phyloP scores from a whole-genome alignment of 2,329 filamentous ascomycete genomes.

The Dactylellina parvicollis region DNA sequence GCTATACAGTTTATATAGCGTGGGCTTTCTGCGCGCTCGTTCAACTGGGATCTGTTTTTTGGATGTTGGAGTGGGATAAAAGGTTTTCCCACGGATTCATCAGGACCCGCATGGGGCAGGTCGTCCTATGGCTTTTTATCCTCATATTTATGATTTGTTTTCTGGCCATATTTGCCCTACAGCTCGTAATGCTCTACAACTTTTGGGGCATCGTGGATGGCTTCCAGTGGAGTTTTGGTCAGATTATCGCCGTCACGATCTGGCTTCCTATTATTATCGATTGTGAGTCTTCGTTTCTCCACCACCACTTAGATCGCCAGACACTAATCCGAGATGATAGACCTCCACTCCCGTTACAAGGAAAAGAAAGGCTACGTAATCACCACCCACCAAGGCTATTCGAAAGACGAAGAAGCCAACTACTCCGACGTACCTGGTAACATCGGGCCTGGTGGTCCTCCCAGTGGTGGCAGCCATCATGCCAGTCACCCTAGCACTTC shows the following conservation, averaged over 20 bases:
- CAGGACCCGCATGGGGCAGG: slow-evolving; percentile 1
- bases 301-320: neutral
- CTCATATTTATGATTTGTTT: slow-evolving; percentile 30
- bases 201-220: slow-evolving; percentile 48
- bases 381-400: neutral
- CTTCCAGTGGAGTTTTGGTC: slow-evolving; percentile 42
- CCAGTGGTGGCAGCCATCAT: neutral
- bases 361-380: slow-evolving; percentile 22
- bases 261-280: slow-evolving; percentile 48
- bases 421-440: slow-evolving; percentile 6
- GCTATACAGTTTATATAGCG: slow-evolving; percentile 23
- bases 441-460: neutral
- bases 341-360: slow-evolving; percentile 34
- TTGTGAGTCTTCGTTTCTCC: slow-evolving; percentile 21
- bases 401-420: slow-evolving; percentile 32
- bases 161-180: slow-evolving; percentile 43
- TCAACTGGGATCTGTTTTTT: slow-evolving; percentile 36
- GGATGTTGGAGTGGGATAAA: slow-evolving; percentile 50
- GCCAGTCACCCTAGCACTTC: neutral
- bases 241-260: slow-evolving; percentile 49
- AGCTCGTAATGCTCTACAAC: slow-evolving; percentile 47
- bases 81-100: slow-evolving; percentile 8
- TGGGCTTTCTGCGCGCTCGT: slow-evolving; percentile 37
- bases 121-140: slow-evolving; percentile 28
- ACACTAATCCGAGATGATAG: slow-evolving; percentile 9